These are phyloP conservation scores for Colletotrichum eleusines DNA, from an alignment of 2,329 filamentous ascomycete genomes.

Conservation along the genomic window DNA sequence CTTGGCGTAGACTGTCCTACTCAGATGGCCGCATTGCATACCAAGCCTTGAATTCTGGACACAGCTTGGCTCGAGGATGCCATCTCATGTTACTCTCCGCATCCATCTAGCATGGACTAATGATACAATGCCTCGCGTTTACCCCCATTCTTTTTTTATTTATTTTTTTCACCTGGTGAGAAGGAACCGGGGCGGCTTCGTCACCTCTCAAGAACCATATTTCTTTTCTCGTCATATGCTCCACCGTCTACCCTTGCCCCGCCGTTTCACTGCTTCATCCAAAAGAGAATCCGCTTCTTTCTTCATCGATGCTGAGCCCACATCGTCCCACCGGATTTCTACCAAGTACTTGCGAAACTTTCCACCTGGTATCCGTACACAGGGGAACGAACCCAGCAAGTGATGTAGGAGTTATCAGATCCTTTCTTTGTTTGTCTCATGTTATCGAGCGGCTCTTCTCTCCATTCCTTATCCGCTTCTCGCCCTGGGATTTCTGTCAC, in stretches of 20 bases:
- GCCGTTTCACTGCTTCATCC: background rate
- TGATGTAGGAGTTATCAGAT: background rate
- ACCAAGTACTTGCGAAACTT: background rate
- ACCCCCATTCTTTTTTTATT: background rate
- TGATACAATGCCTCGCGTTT: conserved; percentile 11
- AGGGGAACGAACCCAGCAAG: background rate
- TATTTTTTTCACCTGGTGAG: background rate
- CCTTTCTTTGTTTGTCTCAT: background rate
- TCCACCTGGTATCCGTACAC: background rate
- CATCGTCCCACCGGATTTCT: no score
- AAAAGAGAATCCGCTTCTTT: background rate
- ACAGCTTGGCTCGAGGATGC: background rate
- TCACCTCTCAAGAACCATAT: background rate
- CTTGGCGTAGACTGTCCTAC: background rate
- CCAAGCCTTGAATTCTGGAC: conserved; percentile 3
- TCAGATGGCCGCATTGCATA: conserved; percentile 1
- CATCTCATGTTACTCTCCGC: background rate
- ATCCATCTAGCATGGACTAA: background rate
- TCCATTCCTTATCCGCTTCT: background rate
- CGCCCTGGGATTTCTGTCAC: background rate
- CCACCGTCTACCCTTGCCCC: background rate
- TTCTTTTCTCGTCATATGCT: background rate
- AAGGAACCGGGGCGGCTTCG: no score
- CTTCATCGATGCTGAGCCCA: background rate
- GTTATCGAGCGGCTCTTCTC: background rate